A percentile compares a stretch with the other conserved stretches of the same genome.
Conservation (phyloP, 768 basidiomycete genomes). For the Candolleomyces eurysporus region DNA sequence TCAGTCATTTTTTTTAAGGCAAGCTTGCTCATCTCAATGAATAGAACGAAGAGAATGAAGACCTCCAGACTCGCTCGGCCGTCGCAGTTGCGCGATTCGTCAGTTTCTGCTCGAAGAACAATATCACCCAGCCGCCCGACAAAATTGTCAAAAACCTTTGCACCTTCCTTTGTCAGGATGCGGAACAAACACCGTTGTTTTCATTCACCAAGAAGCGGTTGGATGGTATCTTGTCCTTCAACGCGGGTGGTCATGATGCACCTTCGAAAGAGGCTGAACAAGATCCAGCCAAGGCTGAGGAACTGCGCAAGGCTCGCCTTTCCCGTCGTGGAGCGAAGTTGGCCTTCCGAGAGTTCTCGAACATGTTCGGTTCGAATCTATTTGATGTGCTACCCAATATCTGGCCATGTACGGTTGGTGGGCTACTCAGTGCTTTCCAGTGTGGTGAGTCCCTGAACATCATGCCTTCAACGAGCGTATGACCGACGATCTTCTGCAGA, state of each 20-base stretch:
- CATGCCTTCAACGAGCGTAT: background rate
- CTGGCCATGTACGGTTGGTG: constrained; percentile 91
- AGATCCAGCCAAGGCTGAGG: constrained; percentile 46
- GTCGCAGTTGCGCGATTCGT: constrained; percentile 85
- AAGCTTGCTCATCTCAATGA: constrained; percentile 10
- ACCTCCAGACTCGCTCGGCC: constrained; percentile 88
- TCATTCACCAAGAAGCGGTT: constrained; percentile 55
- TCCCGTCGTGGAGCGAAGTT: constrained; percentile 83
- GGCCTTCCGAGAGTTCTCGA: constrained; percentile 78
- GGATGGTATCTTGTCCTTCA: constrained; percentile 80
- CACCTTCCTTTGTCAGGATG: constrained; percentile 93
- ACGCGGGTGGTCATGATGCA: constrained; percentile 32
- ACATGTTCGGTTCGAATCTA: constrained; percentile 68
- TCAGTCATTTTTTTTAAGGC: background rate
- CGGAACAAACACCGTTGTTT: constrained; percentile 87
- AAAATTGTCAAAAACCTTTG: constrained; percentile 98
- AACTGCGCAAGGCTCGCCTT: constrained; percentile 61
- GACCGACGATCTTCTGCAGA: constrained; percentile 33
- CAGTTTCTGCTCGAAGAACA: constrained; percentile 73
- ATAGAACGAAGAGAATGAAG: constrained; percentile 84
- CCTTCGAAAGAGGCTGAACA: constrained; percentile 39
- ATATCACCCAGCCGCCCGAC: constrained; percentile 81
- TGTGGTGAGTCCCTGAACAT: constrained; percentile 44
- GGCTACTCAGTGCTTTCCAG: constrained; percentile 65
- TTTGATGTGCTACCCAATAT: constrained; percentile 85